A percentile compares a stretch with the other conserved stretches of the same genome.
phyloP scores from a whole-genome alignment of 2,329 filamentous ascomycete genomes.

The Fusarium hostae region DNA sequence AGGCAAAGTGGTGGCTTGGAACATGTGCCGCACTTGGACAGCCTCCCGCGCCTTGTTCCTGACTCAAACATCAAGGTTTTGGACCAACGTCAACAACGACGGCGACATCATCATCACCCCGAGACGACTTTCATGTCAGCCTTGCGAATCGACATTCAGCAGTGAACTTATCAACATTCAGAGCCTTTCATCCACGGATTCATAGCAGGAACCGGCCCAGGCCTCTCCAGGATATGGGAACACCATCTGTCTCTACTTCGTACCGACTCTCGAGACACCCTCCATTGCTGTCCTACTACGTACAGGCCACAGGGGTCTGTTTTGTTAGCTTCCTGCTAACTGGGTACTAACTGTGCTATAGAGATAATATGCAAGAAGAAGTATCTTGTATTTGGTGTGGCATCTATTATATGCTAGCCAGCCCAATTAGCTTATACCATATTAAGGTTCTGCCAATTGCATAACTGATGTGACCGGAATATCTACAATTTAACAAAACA shows the following conservation, averaged over 20 bases:
- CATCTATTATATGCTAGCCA: too few species aligned
- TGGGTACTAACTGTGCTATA: too few species aligned
- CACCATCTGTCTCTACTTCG: constrained; percentile 18
- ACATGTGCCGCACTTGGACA: constrained; percentile 31
- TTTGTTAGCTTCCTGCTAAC: too few species aligned
- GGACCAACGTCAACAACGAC: constrained; percentile 4
- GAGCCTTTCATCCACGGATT: neutral
- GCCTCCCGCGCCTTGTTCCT: constrained; percentile 33
- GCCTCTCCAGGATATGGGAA: neutral
- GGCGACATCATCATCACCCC: constrained; percentile 10
- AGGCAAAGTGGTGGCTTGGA: constrained; percentile 31
- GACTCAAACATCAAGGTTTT: constrained; percentile 34
- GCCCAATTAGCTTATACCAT: too few species aligned
- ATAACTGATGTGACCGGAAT: too few species aligned
- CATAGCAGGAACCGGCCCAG: neutral
- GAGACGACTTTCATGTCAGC: neutral
- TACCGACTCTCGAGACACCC: constrained; percentile 7
- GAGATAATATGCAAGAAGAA: too few species aligned
- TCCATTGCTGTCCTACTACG: constrained; percentile 6
- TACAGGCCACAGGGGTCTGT: too few species aligned
- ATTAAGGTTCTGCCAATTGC: too few species aligned
- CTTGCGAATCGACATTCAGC: constrained; percentile 3
- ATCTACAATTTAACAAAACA: too few species aligned
- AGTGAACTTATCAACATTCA: neutral
- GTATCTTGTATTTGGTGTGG: too few species aligned